Percentiles rank a stretch among this genome's conserved stretches.
phyloP scores from a whole-genome alignment of 129 eudicot genomes.

The Centella asiatica region DNA sequence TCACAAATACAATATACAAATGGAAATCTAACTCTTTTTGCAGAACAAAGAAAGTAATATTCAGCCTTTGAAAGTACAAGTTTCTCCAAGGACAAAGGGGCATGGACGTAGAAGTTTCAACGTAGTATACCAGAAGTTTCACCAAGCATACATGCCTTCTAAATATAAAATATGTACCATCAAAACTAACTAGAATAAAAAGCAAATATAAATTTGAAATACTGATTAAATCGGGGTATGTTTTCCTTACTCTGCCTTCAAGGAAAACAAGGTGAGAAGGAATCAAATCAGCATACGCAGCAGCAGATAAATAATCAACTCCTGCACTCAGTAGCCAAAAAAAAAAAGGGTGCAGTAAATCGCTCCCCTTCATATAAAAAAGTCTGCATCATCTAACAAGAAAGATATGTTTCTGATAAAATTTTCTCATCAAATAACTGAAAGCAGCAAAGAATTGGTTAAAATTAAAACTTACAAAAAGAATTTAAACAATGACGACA shows the following conservation, averaged over 20 bases:
- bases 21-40: too few relatives aligned
- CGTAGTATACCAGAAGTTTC: too few relatives aligned
- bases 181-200: not conserved
- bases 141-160: too few relatives aligned
- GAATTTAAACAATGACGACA: too few relatives aligned
- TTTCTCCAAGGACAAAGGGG: too few relatives aligned
- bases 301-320: conserved; percentile 82
- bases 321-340: conserved; percentile 39
- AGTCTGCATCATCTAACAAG: not conserved
- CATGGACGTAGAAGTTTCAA: too few relatives aligned
- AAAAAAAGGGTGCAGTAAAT: conserved; percentile 6
- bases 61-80: too few relatives aligned
- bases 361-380: not conserved
- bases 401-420: not conserved
- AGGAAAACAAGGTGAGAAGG: conserved; percentile 84
- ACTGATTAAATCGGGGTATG: not conserved
- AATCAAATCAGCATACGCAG: conserved; percentile 53
- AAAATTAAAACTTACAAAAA: too few relatives aligned
- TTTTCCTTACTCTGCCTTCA: conserved; percentile 58
- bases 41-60: too few relatives aligned
- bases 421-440: not conserved
- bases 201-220: not conserved
- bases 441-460: not conserved
- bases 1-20: too few relatives aligned
- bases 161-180: not conserved